phyloP scores from a whole-genome alignment of 225 moss, liverwort and hornwort species.

The Sphagnum contortum region DNA sequence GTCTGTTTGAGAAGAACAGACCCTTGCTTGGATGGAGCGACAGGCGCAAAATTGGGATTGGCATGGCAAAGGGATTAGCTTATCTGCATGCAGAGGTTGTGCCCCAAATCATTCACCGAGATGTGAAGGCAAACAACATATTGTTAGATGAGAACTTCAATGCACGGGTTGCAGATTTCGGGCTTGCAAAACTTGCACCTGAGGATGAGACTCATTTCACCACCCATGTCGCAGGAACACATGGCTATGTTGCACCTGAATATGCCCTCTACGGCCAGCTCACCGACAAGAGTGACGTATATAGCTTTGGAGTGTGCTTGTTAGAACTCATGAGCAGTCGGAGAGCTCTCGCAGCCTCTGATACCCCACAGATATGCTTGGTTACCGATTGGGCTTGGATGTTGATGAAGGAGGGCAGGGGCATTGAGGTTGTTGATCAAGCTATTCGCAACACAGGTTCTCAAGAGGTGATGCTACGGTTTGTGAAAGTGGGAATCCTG shows the following conservation, averaged over 20 bases:
- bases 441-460: constrained; percentile 33
- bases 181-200: constrained; percentile 52
- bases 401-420: constrained; percentile 41
- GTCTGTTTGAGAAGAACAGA: constrained; percentile 34
- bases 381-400: constrained; percentile 89
- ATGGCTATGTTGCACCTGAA: constrained; percentile 76
- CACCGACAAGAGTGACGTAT: constrained; percentile 77
- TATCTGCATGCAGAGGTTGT: constrained; percentile 64
- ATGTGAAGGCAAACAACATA: constrained; percentile 75
- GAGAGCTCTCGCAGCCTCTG: constrained; percentile 28
- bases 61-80: constrained; percentile 60
- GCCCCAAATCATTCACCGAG: constrained; percentile 71
- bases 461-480: constrained; percentile 53
- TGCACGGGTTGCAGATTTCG: constrained; percentile 71
- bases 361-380: constrained; percentile 7
- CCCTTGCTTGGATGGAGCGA: constrained; percentile 48
- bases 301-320: constrained; percentile 85
- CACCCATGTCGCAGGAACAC: constrained; percentile 53
- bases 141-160: constrained; percentile 55
- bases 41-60: constrained; percentile 48
- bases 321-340: constrained; percentile 79
- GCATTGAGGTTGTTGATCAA: constrained; percentile 42
- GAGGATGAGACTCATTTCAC: constrained; percentile 43
- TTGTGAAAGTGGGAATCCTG: constrained; percentile 58
- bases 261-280: constrained; percentile 73